Conservation (phyloP, 345 rosid genomes). For the Aquilaria yunnanensis region DNA sequence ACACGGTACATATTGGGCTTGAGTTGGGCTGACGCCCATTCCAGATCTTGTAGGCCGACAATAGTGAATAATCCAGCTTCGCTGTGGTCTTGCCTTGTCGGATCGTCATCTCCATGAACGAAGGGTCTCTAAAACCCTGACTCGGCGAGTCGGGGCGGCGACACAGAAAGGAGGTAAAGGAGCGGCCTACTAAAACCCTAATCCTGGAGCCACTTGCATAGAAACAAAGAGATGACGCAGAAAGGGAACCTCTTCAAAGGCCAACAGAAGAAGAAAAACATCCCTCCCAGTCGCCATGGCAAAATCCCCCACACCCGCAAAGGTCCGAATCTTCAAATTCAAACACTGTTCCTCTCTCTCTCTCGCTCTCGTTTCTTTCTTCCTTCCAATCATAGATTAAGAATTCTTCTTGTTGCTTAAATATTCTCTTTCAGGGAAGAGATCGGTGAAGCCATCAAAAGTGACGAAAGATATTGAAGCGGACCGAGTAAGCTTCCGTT, state of each 20-base stretch:
- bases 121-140: too few relatives aligned
- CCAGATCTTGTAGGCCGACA: too few relatives aligned
- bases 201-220: background rate
- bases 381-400: too few relatives aligned
- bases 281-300: slow-evolving; percentile 82
- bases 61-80: too few relatives aligned
- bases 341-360: too few relatives aligned
- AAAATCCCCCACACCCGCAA: slow-evolving; percentile 50
- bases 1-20: too few relatives aligned
- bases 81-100: too few relatives aligned
- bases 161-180: background rate
- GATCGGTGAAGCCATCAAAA: slow-evolving; percentile 66
- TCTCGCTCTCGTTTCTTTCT: too few relatives aligned
- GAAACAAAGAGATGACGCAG: slow-evolving; percentile 64
- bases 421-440: slow-evolving; percentile 45
- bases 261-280: slow-evolving; percentile 58
- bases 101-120: too few relatives aligned
- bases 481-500: slow-evolving; percentile 40
- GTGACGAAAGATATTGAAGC: slow-evolving; percentile 61
- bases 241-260: slow-evolving; percentile 80
- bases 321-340: slow-evolving; percentile 28
- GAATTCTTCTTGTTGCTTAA: too few relatives aligned
- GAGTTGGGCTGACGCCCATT: too few relatives aligned
- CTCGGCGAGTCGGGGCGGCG: too few relatives aligned
- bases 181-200: slow-evolving; percentile 1